phyloP scores from a whole-genome alignment of 2,329 filamentous ascomycete species.

The Ceratocystis smalleyi region DNA sequence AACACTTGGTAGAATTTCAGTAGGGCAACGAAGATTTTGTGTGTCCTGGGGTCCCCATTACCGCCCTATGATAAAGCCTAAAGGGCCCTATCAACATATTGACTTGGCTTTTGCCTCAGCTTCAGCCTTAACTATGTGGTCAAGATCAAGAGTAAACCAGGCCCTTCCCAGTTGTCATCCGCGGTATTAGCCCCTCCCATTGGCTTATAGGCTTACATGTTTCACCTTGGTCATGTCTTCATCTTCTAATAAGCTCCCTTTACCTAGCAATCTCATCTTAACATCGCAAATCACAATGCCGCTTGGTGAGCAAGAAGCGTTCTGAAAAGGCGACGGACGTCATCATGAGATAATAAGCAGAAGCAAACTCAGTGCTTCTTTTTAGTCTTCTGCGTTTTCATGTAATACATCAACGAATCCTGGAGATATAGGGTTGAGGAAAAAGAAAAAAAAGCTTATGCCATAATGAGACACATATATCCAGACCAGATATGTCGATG shows the following conservation, averaged over 20 bases:
- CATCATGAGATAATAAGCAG: neutral
- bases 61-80: neutral
- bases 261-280: neutral
- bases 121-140: neutral
- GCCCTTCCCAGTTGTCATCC: neutral
- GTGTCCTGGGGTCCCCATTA: neutral
- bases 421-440: no score
- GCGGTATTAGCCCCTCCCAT: neutral
- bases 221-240: neutral
- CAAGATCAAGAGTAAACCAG: neutral
- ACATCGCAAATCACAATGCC: neutral
- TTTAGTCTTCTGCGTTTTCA: neutral
- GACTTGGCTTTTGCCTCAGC: neutral
- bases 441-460: neutral
- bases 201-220: neutral
- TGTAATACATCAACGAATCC: neutral
- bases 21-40: neutral
- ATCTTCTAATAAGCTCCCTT: neutral
- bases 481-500: neutral
- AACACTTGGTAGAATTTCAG: neutral
- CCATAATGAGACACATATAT: neutral
- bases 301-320: neutral
- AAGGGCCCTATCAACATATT: neutral
- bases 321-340: neutral
- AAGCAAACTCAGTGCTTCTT: neutral